Evolutionary conservation across 2,329 filamentous ascomycete genomes (phyloP), one percentile per base, ranked within the genome.

Genomic region (Pseudogymnoascus destructans): DNA sequence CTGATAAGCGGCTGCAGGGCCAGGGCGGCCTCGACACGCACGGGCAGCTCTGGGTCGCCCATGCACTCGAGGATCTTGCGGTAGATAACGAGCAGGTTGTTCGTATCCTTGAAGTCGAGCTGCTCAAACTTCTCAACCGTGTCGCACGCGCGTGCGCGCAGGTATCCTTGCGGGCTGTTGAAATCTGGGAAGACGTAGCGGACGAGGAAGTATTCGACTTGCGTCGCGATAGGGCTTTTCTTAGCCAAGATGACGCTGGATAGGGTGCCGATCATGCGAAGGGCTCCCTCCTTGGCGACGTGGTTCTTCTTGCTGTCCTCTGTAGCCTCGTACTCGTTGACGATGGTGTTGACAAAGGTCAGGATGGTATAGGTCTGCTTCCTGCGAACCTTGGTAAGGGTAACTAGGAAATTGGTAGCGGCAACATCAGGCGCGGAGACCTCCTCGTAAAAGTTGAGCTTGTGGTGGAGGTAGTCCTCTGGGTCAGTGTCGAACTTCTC

Each of bases 131-230:
- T 97, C 76, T 97, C 93, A 61, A 98, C 82, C 0, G 92, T 96
- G 70, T 98, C 92, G 73, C 93, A 98, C 64, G 93, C 93, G 63
- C 93, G 86, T 32, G 93, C 93, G 59, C 93, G 87, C 55, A 98
- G 82, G 74, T 91, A 97, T 33, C 92, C 93, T 69, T 95, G 88
- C 11, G 83, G 79, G 73, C 89, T 97, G 66, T 89, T 85, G 77
- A 98, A 98, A 68, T 98, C 93, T 52, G 93, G 93, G 77, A 98
- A 97, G 59, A 98, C 93, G 68, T 97, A 95, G 68, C 92, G 87
- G 57, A 97, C 92, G 64, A 98, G 87, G 78, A 98, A 98, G 72
- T 95, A 96, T 72, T 98, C 93, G 59, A 97, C 91, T 72, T 97
- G 90, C 68, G 95, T 87, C 33, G 92, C 93, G 64, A 98, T 96